phyloP scores from a whole-genome alignment of 2,329 filamentous ascomycete genomes.

The Phialophora verrucosa region DNA sequence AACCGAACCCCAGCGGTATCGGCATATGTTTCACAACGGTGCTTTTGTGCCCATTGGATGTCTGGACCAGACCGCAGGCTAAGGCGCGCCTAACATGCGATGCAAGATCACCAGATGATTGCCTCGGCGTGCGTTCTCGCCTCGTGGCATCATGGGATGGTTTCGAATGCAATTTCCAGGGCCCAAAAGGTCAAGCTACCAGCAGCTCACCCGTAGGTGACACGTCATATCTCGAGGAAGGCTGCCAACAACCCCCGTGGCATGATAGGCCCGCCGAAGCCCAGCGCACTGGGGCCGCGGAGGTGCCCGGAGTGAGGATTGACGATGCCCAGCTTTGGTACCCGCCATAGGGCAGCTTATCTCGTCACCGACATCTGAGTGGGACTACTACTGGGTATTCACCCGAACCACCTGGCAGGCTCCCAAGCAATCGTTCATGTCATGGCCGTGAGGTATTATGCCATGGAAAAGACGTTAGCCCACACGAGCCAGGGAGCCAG shows the following conservation, averaged over 20 bases:
- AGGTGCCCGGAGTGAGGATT: conserved; percentile 26
- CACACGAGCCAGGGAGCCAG: conserved; percentile 2
- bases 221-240: not conserved
- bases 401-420: not conserved
- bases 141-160: conserved; percentile 19
- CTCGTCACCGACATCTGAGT: conserved; percentile 6
- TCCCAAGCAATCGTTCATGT: not conserved
- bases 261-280: conserved; percentile 7
- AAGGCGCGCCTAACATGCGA: conserved; percentile 2
- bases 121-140: not conserved
- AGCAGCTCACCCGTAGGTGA: not conserved
- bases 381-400: not conserved
- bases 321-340: conserved; percentile 12
- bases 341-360: conserved; percentile 12
- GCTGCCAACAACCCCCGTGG: not conserved
- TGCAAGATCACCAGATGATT: conserved; percentile 11
- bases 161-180: not conserved
- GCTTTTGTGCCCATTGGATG: conserved; percentile 12
- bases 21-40: conserved; percentile 20
- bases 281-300: conserved; percentile 27
- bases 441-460: not conserved
- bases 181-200: conserved; percentile 5
- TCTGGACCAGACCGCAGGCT: conserved; percentile 1
- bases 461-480: not conserved
- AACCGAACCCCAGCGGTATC: conserved; percentile 13